Conservation (phyloP, 116 monocot genomes). For the Iris pallida region DNA sequence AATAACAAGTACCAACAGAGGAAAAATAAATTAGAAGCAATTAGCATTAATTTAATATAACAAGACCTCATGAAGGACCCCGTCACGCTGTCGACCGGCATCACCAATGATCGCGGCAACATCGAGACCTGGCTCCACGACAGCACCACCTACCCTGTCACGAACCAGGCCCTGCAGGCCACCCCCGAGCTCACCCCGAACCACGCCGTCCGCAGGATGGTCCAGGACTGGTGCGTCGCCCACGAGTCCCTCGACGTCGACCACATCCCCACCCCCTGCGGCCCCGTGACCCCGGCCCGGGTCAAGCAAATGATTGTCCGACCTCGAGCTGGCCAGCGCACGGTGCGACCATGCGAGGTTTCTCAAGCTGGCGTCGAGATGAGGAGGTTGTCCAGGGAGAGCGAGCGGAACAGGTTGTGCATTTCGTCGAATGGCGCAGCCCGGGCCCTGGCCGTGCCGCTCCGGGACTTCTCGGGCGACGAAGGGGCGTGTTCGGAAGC, state of each 20-base stretch:
- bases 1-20: too few relatives aligned
- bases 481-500: conserved; percentile 25
- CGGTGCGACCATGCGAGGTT: conserved; percentile 20
- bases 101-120: conserved; percentile 70
- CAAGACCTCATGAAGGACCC: conserved; percentile 75
- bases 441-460: too few relatives aligned
- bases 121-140: conserved; percentile 77
- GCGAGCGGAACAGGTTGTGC: too few relatives aligned
- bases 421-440: too few relatives aligned
- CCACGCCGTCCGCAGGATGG: conserved; percentile 49
- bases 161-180: conserved; percentile 11
- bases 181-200: conserved; percentile 47
- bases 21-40: too few relatives aligned
- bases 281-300: conserved; percentile 19
- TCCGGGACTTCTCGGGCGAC: too few relatives aligned
- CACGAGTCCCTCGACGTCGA: conserved; percentile 40
- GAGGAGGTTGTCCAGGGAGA: neutral
- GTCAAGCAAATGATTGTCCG: conserved; percentile 19
- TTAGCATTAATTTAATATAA: too few relatives aligned
- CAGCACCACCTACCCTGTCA: conserved; percentile 46
- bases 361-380: conserved; percentile 8
- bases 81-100: conserved; percentile 48
- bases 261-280: conserved; percentile 52
- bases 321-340: conserved; percentile 5
- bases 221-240: conserved; percentile 69